A percentile compares a stretch with the other conserved stretches of the same genome.
Evolutionary conservation across 2,329 filamentous ascomycete species (phyloP).

Genomic region (Ustilaginoidea virens): DNA sequence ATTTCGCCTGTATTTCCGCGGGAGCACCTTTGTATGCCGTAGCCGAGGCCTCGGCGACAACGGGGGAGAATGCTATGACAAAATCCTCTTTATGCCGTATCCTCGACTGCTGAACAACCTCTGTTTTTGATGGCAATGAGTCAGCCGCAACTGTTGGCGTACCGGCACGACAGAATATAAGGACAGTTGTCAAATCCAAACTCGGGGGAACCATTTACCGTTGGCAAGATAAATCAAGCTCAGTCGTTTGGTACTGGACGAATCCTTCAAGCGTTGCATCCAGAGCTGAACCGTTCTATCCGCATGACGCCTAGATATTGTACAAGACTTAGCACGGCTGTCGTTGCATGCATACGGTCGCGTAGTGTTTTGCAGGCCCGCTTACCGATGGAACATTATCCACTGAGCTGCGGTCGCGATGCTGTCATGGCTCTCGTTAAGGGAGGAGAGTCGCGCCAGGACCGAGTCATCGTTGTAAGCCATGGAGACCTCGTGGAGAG

Average conservation of each 20-base stretch:
- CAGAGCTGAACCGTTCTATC: conserved; percentile 85
- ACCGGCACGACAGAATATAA: no score
- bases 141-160: not conserved
- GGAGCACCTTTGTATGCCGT: conserved; percentile 84
- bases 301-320: conserved; percentile 58
- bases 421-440: conserved; percentile 96
- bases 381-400: conserved; percentile 97
- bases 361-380: no score
- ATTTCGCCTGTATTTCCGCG: conserved; percentile 72
- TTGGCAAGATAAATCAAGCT: conserved; percentile 93
- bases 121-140: conserved; percentile 29
- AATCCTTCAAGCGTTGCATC: conserved; percentile 80
- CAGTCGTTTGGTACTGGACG: conserved; percentile 68
- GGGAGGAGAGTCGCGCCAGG: conserved; percentile 79
- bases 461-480: conserved; percentile 94
- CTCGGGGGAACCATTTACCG: conserved; percentile 38
- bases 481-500: conserved; percentile 35
- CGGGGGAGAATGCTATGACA: conserved; percentile 74
- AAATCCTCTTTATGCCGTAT: conserved; percentile 88
- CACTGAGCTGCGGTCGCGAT: conserved; percentile 95
- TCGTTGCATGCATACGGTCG: no score
- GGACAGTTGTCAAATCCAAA: no score
- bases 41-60: conserved; percentile 81
- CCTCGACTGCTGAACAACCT: conserved; percentile 93
- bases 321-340: not conserved